phyloP scores from a whole-genome alignment of 2,329 filamentous ascomycete genomes.

The Sarocladium strictum region DNA sequence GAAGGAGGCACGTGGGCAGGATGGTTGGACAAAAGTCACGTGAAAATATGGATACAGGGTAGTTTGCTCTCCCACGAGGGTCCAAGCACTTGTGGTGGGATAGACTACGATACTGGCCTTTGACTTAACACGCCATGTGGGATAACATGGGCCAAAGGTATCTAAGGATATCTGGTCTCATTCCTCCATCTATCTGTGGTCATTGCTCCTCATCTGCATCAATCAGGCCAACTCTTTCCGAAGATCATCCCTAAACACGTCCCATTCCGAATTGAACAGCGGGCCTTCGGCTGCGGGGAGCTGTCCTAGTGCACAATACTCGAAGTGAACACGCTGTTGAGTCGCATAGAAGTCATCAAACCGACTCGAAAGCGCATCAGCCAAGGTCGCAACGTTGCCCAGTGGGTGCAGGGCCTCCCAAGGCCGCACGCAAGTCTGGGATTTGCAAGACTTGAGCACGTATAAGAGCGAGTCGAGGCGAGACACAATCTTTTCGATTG shows the following conservation, averaged over 20 bases:
- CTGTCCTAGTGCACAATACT: neutral
- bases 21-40: constrained; percentile 3
- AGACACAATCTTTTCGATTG: constrained; percentile 33
- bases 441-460: constrained; percentile 55
- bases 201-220: no score
- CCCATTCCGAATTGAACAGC: neutral
- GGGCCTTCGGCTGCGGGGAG: neutral
- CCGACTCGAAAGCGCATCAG: constrained; percentile 38
- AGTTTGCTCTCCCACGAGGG: no score
- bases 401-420: constrained; percentile 49
- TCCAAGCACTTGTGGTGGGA: no score
- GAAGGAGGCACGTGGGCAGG: constrained; percentile 9
- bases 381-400: constrained; percentile 42
- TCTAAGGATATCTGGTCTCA: no score
- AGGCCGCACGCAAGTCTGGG: constrained; percentile 42
- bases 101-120: no score
- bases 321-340: constrained; percentile 35
- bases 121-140: no score
- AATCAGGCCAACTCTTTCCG: neutral
- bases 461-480: constrained; percentile 53
- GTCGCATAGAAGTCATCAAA: constrained; percentile 48
- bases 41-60: no score
- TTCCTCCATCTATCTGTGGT: no score
- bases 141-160: no score
- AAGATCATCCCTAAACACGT: neutral